A percentile compares a stretch with the other conserved stretches of the same genome.
Conservation (phyloP, 1,284 basidiomycete genomes). For the Serendipita sp. region DNA sequence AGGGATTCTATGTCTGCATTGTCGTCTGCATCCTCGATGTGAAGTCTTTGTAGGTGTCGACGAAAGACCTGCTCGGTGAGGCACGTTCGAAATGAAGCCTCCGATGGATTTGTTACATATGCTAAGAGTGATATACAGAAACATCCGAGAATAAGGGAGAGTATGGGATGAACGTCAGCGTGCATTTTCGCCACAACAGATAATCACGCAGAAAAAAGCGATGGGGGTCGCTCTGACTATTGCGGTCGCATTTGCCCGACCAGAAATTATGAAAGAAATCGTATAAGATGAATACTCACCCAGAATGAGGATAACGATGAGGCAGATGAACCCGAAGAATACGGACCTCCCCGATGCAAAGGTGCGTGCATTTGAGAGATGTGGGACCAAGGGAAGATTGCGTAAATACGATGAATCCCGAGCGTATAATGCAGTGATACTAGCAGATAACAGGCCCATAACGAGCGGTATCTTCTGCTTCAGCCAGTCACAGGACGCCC, state of each 20-base stretch:
- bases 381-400: neutral
- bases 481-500: neutral
- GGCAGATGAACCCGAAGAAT: slow-evolving; percentile 49
- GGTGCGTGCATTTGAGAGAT: neutral
- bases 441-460: slow-evolving; percentile 3
- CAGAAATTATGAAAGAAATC: slow-evolving; percentile 11
- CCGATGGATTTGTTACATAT: slow-evolving; percentile 85
- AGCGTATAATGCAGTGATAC: slow-evolving; percentile 1
- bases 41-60: slow-evolving; percentile 78
- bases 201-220: slow-evolving; percentile 14
- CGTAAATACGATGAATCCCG: slow-evolving; percentile 3
- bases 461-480: neutral
- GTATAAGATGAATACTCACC: slow-evolving; percentile 34
- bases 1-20: slow-evolving; percentile 24
- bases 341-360: slow-evolving; percentile 23
- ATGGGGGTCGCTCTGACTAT: slow-evolving; percentile 6
- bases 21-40: slow-evolving; percentile 44
- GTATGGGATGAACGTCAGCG: slow-evolving; percentile 13
- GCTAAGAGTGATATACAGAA: slow-evolving; percentile 34
- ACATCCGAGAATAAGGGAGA: neutral
- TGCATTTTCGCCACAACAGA: slow-evolving; percentile 11
- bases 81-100: slow-evolving; percentile 82
- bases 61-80: slow-evolving; percentile 93
- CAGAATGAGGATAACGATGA: slow-evolving; percentile 52
- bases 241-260: slow-evolving; percentile 12